Evolutionary conservation across 2,329 filamentous ascomycete genomes (phyloP), one percentile per base, ranked within the genome.

Genomic region (Lasiodiplodia citricola): DNA sequence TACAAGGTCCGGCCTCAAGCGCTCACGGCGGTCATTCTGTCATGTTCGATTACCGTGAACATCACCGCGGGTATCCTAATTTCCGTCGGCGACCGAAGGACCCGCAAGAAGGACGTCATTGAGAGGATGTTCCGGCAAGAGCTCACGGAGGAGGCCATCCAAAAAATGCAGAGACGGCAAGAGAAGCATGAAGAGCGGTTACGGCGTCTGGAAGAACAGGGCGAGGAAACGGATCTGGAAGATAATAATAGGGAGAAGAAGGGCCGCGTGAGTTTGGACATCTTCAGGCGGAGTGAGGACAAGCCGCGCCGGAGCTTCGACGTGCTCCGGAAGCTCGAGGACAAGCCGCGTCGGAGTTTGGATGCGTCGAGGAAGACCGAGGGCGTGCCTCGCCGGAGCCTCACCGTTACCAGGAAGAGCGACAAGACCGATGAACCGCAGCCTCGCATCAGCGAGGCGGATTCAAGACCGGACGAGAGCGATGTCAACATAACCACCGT

Each of bases 31-130:
- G 87, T 90, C 3, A 93, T 95, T 68, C 90, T 95, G 2, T 91
- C 88, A 74, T 90, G 87, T 73, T 92, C 89, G 23, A 91, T 95
- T 72, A 86, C 88, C 0, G 90, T 88, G 74, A 95, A 94, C 77
- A 89, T 93, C 73, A 86, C 86, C 0, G 92, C 90, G 0, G 92
- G 92, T 2, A 79, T 95, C 1, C 74, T 93, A 35, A 94, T 95
- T 75, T 88, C 84, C 69, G 83, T 92, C 13, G 92, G 92, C 1
- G 92, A 93, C 74, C 85, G 89, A 11, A 87, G 85, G 71, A 92
- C 91, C 2, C 84, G 92, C 64, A 95, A 95, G 84, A 94, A 93
- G 86, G 91, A 94, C 37, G 91, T 95, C 0, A 84, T 92, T 44
- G 89, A 93, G 75, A 85, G 88, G 52, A 86, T 94, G 77, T 87